These are phyloP conservation scores for Yamagishiella unicocca DNA, from an alignment of 139 green algal species.

Conservation along the genomic window DNA sequence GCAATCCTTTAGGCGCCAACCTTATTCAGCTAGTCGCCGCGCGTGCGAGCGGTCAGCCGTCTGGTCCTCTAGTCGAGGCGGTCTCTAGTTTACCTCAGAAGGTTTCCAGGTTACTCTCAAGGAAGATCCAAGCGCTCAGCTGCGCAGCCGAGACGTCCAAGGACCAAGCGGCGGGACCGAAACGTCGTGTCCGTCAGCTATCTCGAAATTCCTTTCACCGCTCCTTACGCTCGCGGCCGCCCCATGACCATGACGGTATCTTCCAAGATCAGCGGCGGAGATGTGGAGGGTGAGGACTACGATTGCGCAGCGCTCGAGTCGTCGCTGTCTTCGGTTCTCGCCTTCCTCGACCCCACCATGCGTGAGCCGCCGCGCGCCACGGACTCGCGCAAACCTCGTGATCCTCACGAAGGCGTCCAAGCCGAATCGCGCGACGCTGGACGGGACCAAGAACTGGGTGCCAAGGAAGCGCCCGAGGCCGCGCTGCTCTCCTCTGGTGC, in stretches of 20 bases:
- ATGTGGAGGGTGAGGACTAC: conserved; percentile 7
- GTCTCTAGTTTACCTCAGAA: too few relatives aligned
- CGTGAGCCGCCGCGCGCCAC: neutral
- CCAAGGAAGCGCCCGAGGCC: neutral
- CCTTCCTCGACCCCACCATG: neutral
- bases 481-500: neutral
- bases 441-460: neutral
- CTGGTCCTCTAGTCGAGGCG: too few relatives aligned
- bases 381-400: neutral
- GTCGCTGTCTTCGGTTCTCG: neutral
- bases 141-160: too few relatives aligned
- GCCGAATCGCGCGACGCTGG: neutral
- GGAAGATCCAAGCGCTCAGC: too few relatives aligned
- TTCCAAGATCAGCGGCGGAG: neutral
- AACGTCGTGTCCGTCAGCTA: too few relatives aligned
- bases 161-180: too few relatives aligned
- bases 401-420: neutral
- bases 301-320: neutral
- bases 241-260: too few relatives aligned
- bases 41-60: too few relatives aligned
- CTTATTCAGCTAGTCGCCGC: neutral
- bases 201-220: too few relatives aligned
- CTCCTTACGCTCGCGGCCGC: too few relatives aligned
- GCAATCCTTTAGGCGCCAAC: too few relatives aligned
- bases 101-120: too few relatives aligned